Evolutionary conservation across 129 eudicot species (phyloP).

Genomic region (Tagetes erecta): DNA sequence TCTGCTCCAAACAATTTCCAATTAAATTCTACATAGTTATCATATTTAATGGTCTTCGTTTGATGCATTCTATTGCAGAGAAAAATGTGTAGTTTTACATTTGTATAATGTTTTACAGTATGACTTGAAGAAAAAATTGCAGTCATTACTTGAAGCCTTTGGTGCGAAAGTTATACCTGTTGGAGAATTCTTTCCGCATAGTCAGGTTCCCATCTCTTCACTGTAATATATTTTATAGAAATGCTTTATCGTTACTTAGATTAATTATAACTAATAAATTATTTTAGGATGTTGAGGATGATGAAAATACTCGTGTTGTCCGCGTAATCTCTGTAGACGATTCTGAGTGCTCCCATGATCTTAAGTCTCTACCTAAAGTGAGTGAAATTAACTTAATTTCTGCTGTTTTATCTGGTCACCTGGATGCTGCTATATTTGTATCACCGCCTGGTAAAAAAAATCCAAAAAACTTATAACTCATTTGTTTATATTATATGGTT

Average conservation of each 20-base stretch:
- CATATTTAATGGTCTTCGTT: background rate
- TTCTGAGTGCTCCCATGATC: conserved; percentile 29
- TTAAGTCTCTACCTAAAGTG: conserved; percentile 48
- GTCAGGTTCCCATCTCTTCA: conserved; percentile 55
- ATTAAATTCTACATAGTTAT: background rate
- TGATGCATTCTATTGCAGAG: conserved; percentile 2
- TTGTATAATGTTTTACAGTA: conserved; percentile 50
- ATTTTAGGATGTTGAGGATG: conserved; percentile 52
- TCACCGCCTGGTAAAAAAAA: conserved; percentile 89
- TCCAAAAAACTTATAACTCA: background rate
- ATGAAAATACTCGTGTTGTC: conserved; percentile 46
- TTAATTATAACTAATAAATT: background rate
- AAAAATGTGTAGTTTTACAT: background rate
- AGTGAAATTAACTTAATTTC: conserved; percentile 62
- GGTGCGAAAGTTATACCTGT: conserved; percentile 66
- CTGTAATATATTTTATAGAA: background rate
- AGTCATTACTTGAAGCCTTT: conserved; percentile 54
- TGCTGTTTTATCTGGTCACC: conserved; percentile 71
- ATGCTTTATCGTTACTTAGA: background rate
- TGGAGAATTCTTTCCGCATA: conserved; percentile 43
- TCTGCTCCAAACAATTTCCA: background rate
- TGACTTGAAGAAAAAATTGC: conserved; percentile 57
- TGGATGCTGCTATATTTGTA: conserved; percentile 62
- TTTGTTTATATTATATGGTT: background rate
- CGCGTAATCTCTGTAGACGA: conserved; percentile 54